phyloP scores from a whole-genome alignment of 805 yeast genomes.

The Suhomyces sp. region DNA sequence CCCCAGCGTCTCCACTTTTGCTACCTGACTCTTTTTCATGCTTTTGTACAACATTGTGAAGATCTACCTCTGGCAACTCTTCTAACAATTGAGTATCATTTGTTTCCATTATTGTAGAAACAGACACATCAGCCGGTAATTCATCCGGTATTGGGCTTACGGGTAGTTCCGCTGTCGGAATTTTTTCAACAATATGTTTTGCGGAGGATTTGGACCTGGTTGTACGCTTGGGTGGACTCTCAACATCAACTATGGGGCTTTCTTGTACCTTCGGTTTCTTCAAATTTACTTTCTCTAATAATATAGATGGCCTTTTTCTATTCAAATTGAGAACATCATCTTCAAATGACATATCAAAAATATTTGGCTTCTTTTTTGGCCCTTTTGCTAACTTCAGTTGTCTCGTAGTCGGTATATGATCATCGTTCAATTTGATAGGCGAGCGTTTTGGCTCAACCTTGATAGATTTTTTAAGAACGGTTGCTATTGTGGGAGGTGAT shows the following conservation, averaged over 20 bases:
- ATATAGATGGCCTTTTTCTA: conserved; percentile 1
- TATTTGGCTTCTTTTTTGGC: conserved; percentile 7
- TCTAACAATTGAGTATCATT: too few species aligned
- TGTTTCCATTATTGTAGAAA: conserved; percentile 14
- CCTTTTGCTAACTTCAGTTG: neutral
- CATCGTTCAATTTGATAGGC: conserved; percentile 13
- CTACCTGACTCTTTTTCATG: too few species aligned
- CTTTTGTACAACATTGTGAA: too few species aligned
- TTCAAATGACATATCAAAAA: conserved; percentile 14
- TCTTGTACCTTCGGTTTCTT: neutral
- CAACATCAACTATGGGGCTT: neutral
- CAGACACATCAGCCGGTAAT: conserved; percentile 20
- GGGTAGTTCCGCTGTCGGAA: conserved; percentile 1
- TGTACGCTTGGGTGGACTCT: too few species aligned
- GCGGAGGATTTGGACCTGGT: too few species aligned
- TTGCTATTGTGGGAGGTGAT: neutral
- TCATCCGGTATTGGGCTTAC: conserved; percentile 11
- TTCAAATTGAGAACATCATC: conserved; percentile 8
- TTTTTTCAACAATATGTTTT: neutral
- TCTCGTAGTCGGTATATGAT: neutral
- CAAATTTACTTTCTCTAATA: neutral
- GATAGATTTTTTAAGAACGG: neutral
- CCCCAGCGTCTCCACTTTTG: too few species aligned
- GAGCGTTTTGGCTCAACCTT: conserved; percentile 3
- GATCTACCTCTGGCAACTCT: too few species aligned